Percentiles rank a stretch among this genome's conserved stretches.
These are phyloP conservation scores for Torulaspora pretoriensis DNA, from an alignment of 1,139 yeast species.

Conservation along the genomic window DNA sequence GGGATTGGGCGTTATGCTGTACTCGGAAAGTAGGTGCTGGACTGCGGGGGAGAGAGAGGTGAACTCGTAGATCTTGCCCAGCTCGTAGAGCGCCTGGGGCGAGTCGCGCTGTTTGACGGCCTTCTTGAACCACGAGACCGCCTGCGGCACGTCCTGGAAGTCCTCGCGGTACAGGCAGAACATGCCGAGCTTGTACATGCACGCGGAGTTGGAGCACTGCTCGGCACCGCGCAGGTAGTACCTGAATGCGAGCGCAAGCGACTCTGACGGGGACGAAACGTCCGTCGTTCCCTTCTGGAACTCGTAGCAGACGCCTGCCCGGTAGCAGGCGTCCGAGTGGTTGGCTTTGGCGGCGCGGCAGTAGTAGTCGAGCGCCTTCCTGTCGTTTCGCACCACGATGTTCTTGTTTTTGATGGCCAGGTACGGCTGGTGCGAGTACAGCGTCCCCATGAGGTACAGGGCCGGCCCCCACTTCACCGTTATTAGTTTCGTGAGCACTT, in stretches of 20 bases:
- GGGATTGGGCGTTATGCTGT: conserved; percentile 40
- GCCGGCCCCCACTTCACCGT: conserved; percentile 47
- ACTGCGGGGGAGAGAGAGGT: conserved; percentile 34
- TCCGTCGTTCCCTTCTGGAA: conserved; percentile 51
- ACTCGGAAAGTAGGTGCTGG: conserved; percentile 17
- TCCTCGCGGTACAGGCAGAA: conserved; percentile 49
- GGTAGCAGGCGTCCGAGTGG: conserved; percentile 56
- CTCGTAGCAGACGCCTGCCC: conserved; percentile 66
- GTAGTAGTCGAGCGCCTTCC: conserved; percentile 56
- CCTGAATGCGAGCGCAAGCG: conserved; percentile 42
- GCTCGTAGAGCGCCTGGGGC: conserved; percentile 57
- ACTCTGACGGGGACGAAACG: conserved; percentile 13
- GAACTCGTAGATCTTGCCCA: conserved; percentile 70
- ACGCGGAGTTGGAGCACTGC: conserved; percentile 51
- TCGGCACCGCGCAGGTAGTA: conserved; percentile 58
- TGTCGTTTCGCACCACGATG: conserved; percentile 52
- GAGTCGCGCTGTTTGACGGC: conserved; percentile 43
- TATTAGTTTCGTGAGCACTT: conserved; percentile 51
- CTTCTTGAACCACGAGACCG: conserved; percentile 52
- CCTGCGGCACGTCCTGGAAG: conserved; percentile 38
- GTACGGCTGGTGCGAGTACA: conserved; percentile 48
- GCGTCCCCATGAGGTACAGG: conserved; percentile 53
- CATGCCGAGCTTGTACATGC: conserved; percentile 69
- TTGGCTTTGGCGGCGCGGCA: conserved; percentile 52
- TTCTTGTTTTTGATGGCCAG: conserved; percentile 35